These are phyloP conservation scores for Boeremia exigua DNA, from an alignment of 2,329 filamentous ascomycete species.

Conservation along the genomic window DNA sequence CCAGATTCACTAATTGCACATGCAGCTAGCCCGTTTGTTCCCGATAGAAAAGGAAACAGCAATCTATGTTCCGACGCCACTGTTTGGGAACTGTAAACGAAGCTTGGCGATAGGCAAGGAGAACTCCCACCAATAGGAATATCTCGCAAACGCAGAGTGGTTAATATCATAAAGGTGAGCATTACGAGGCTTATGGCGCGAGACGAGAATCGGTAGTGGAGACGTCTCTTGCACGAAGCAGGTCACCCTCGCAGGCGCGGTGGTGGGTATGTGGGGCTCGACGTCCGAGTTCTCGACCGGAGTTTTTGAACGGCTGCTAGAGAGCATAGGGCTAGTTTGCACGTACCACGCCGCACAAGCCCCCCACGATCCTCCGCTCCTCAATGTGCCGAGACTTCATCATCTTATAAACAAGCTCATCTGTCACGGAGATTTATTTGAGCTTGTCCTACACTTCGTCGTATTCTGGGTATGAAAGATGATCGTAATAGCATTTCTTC, in stretches of 20 bases:
- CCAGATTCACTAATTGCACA: constrained; percentile 14
- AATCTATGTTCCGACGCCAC: constrained; percentile 24
- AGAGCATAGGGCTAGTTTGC: neutral
- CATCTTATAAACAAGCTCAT: neutral
- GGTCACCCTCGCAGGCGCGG: neutral
- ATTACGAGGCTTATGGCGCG: neutral
- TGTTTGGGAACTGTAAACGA: constrained; percentile 22
- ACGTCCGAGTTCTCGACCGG: neutral
- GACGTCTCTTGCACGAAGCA: neutral
- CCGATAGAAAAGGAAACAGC: constrained; percentile 10
- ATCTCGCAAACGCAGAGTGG: constrained; percentile 7
- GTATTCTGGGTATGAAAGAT: no score
- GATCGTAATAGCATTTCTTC: no score
- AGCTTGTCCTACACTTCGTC: no score
- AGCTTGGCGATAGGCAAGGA: constrained; percentile 23
- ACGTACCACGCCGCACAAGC: neutral
- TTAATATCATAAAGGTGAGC: constrained; percentile 1
- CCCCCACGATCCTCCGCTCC: neutral
- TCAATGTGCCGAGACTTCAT: neutral
- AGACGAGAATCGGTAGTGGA: neutral
- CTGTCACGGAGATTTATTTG: no score
- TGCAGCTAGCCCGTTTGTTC: constrained; percentile 10
- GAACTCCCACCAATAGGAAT: constrained; percentile 35
- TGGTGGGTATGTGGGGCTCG: neutral
- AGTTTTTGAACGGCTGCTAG: neutral